Conservation (phyloP, 108 stramenopile genomes). For the Craspedostauros australis region DNA sequence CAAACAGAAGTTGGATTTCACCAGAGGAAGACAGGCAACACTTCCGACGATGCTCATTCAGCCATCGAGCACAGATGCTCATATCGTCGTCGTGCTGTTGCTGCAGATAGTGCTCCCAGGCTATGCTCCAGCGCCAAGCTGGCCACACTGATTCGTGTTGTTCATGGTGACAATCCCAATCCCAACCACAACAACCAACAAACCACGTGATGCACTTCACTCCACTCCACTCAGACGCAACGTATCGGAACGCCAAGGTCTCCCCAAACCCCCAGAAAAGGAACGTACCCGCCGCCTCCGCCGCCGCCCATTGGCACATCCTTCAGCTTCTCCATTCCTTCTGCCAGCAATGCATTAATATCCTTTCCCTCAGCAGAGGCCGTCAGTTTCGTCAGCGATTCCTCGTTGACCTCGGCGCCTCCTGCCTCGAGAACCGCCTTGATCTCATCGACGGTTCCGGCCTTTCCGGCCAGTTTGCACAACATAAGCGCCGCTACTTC, state of each 20-base stretch:
- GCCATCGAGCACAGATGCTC: too few relatives aligned
- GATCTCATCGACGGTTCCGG: conserved; percentile 74
- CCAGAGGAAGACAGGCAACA: not conserved
- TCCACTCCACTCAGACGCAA: too few relatives aligned
- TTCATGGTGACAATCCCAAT: too few relatives aligned
- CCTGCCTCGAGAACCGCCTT: conserved; percentile 78
- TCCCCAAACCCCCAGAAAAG: too few relatives aligned
- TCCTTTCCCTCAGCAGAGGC: conserved; percentile 82
- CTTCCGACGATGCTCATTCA: too few relatives aligned
- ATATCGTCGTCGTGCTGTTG: too few relatives aligned
- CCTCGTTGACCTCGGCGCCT: conserved; percentile 69
- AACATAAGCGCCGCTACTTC: conserved; percentile 81
- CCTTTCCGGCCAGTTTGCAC: conserved; percentile 81
- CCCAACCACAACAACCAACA: not conserved
- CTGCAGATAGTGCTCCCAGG: too few relatives aligned
- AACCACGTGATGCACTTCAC: too few relatives aligned
- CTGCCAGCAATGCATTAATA: conserved; percentile 71
- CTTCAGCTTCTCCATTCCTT: conserved; percentile 86
- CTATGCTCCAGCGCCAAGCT: too few relatives aligned
- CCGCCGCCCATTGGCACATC: conserved; percentile 90
- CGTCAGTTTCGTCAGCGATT: conserved; percentile 51
- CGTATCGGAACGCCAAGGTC: too few relatives aligned
- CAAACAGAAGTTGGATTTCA: not conserved
- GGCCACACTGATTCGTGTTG: too few relatives aligned
- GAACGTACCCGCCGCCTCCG: conserved; percentile 82